Conservation (phyloP, 176 grass and related monocot species). For the Oryza nivara region DNA sequence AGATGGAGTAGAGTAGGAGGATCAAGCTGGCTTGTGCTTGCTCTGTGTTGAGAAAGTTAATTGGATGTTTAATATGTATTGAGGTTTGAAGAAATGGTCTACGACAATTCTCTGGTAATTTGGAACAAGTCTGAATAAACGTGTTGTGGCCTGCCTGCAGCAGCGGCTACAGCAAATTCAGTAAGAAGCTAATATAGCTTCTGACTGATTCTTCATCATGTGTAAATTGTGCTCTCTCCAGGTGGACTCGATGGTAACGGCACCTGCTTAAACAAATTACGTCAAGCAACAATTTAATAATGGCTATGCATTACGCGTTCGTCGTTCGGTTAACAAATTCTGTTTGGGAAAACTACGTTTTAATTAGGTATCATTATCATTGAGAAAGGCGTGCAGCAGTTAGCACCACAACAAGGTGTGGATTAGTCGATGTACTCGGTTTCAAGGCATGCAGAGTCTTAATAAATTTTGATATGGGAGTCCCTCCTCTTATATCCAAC, state of each 20-base stretch:
- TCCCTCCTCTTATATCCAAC: too few relatives aligned
- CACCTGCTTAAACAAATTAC: background rate
- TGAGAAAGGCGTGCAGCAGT: too few relatives aligned
- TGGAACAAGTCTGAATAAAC: slow-evolving; percentile 2
- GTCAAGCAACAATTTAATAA: background rate
- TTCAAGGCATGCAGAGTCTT: too few relatives aligned
- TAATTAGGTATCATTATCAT: too few relatives aligned
- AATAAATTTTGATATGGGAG: too few relatives aligned
- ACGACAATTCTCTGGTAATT: background rate
- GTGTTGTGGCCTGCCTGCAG: background rate
- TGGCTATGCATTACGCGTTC: too few relatives aligned
- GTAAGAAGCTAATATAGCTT: too few relatives aligned
- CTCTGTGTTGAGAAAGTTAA: background rate
- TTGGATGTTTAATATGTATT: background rate
- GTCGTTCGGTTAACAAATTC: too few relatives aligned
- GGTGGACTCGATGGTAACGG: background rate
- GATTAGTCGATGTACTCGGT: too few relatives aligned
- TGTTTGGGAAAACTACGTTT: too few relatives aligned
- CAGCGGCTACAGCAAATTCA: background rate
- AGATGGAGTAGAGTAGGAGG: background rate
- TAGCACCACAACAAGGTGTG: too few relatives aligned
- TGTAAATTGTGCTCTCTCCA: background rate
- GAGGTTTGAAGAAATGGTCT: background rate
- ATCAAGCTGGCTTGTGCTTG: background rate
- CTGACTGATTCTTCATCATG: background rate